A percentile compares a stretch with the other conserved stretches of the same genome.
Evolutionary conservation across 2,329 filamentous ascomycete species (phyloP).

Genomic region (Trichoderma gracile): DNA sequence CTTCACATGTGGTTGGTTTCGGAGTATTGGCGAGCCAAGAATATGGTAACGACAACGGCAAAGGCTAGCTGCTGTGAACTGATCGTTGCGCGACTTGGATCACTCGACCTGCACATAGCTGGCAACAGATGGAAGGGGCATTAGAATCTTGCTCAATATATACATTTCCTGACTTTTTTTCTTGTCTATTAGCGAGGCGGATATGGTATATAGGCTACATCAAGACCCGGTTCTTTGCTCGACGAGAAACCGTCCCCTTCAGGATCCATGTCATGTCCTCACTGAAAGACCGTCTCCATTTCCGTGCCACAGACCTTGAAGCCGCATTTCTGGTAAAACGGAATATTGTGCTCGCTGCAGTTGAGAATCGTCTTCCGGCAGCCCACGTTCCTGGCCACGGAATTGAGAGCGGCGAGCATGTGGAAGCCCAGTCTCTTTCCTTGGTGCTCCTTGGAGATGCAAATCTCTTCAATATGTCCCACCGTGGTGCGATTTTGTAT

Average conservation of each 20-base stretch:
- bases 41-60: neutral
- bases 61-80: neutral
- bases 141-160: neutral
- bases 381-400: conserved; percentile 69
- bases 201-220: neutral
- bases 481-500: conserved; percentile 68
- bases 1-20: neutral
- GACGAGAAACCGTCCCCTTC: neutral
- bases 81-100: neutral
- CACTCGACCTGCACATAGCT: conserved; percentile 10
- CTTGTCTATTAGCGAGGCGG: neutral
- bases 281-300: conserved; percentile 28
- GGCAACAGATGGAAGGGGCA: conserved; percentile 5
- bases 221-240: neutral
- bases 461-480: conserved; percentile 84
- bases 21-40: neutral
- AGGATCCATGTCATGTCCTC: neutral
- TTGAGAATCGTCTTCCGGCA: conserved; percentile 83
- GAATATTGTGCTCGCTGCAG: conserved; percentile 75
- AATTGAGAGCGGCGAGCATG: conserved; percentile 76
- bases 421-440: conserved; percentile 76
- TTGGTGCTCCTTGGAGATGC: conserved; percentile 75
- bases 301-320: conserved; percentile 29
- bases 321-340: conserved; percentile 62
- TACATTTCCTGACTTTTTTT: neutral